Percentiles rank a stretch among this genome's conserved stretches.
Evolutionary conservation across 2,329 filamentous ascomycete species (phyloP).

Genomic region (Bipolaris zeicola): DNA sequence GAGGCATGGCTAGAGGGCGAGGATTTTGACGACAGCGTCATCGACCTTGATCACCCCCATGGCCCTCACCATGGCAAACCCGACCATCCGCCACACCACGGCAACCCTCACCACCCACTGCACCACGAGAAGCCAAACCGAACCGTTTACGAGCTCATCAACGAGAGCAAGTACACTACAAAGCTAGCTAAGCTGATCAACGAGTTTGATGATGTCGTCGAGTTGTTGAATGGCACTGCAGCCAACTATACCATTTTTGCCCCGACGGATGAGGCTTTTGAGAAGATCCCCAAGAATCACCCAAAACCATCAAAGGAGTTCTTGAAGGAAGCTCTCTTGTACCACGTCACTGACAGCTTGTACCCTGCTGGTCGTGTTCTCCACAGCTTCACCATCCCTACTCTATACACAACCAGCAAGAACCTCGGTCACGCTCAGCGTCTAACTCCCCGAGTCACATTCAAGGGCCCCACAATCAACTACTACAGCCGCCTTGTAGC

Average conservation of each 20-base stretch:
- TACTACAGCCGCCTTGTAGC: constrained; percentile 74
- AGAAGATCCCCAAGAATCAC: constrained; percentile 62
- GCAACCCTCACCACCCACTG: constrained; percentile 45
- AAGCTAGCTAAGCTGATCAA: constrained; percentile 78
- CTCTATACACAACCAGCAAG: constrained; percentile 65
- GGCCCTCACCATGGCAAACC: constrained; percentile 38
- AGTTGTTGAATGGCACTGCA: constrained; percentile 74
- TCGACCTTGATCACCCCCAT: constrained; percentile 42
- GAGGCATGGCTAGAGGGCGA: constrained; percentile 54
- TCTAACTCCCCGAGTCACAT: constrained; percentile 68
- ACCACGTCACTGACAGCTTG: constrained; percentile 73
- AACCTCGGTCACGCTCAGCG: constrained; percentile 64
- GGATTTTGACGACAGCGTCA: constrained; percentile 41
- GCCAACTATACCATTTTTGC: constrained; percentile 82
- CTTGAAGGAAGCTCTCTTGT: constrained; percentile 70
- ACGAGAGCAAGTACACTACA: constrained; percentile 74
- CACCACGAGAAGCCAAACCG: constrained; percentile 60
- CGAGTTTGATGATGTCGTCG: constrained; percentile 72
- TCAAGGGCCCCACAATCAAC: constrained; percentile 73
- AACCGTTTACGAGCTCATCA: constrained; percentile 81
- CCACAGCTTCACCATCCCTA: constrained; percentile 74
- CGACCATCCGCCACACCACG: constrained; percentile 28
- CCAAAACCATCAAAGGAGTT: constrained; percentile 71
- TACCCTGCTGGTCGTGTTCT: constrained; percentile 72
- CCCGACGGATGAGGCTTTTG: constrained; percentile 77